A percentile compares a stretch with the other conserved stretches of the same genome.
Evolutionary conservation across 257 asterid genomes (phyloP).

Genomic region (Solanum phureja): DNA sequence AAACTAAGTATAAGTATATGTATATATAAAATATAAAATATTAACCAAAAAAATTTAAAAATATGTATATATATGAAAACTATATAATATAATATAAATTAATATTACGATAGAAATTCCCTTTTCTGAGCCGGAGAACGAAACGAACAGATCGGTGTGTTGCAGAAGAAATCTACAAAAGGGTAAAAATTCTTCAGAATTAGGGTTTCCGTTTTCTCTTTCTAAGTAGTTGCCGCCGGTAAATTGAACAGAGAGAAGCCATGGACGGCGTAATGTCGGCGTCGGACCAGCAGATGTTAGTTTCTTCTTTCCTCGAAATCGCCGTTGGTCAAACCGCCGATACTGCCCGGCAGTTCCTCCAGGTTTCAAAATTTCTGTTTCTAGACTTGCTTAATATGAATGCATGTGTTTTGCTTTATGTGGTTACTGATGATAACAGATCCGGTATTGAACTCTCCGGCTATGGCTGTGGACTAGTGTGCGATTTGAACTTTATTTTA

Average conservation of each 20-base stretch:
- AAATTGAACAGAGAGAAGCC: background rate
- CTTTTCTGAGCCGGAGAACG: background rate
- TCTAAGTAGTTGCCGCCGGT: background rate
- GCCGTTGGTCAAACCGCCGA: slow-evolving; percentile 80
- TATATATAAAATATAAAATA: no score
- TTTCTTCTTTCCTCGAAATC: slow-evolving; percentile 69
- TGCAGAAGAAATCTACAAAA: background rate
- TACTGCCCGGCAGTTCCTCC: slow-evolving; percentile 83
- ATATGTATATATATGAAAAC: background rate
- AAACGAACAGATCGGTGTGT: background rate
- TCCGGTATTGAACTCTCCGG: background rate
- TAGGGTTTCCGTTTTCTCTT: background rate
- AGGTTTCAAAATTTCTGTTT: slow-evolving; percentile 24
- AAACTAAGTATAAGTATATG: no score
- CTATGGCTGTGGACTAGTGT: background rate
- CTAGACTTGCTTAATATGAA: background rate
- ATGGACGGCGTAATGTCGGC: slow-evolving; percentile 52
- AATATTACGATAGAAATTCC: background rate
- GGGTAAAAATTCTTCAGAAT: background rate
- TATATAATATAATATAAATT: background rate
- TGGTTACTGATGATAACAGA: background rate
- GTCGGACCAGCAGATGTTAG: slow-evolving; percentile 54
- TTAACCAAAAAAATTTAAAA: no score
- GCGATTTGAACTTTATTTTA: background rate
- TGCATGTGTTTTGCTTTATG: background rate